Conservation (phyloP, 257 asterid genomes). For the Forsythia suspensa region DNA sequence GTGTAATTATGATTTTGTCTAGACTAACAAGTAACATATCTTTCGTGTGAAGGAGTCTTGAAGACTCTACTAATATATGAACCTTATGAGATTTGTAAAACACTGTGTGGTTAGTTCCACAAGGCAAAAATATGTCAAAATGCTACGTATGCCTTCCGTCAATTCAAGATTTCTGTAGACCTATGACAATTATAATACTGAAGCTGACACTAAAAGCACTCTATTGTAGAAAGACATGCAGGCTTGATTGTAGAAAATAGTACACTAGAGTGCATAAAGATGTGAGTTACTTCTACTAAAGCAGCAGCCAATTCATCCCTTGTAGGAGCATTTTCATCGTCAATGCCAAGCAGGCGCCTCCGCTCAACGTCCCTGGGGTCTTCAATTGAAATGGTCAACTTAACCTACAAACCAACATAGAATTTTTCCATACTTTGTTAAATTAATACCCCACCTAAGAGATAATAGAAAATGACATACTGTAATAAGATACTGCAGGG, state of each 20-base stretch:
- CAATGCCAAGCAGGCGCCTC: constrained; percentile 89
- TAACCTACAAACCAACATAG: constrained; percentile 47
- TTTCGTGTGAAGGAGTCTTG: neutral
- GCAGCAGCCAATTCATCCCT: constrained; percentile 85
- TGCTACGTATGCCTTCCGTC: neutral
- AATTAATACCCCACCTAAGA: neutral
- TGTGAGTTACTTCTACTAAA: constrained; percentile 66
- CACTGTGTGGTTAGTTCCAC: neutral
- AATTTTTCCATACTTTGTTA: neutral
- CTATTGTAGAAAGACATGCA: neutral
- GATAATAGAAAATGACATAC: neutral
- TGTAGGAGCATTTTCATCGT: constrained; percentile 88
- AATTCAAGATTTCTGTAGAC: neutral
- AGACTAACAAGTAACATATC: neutral
- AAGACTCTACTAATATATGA: neutral
- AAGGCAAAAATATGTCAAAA: neutral
- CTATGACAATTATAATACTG: neutral
- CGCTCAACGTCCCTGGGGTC: constrained; percentile 97
- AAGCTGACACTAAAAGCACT: neutral
- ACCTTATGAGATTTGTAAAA: neutral
- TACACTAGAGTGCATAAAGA: neutral
- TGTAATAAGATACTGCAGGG: neutral
- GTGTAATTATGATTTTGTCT: neutral
- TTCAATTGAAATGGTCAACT: constrained; percentile 83
- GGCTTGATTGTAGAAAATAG: neutral